Conservation (phyloP, 2,329 filamentous ascomycete species). For the Exophiala calicioides region DNA sequence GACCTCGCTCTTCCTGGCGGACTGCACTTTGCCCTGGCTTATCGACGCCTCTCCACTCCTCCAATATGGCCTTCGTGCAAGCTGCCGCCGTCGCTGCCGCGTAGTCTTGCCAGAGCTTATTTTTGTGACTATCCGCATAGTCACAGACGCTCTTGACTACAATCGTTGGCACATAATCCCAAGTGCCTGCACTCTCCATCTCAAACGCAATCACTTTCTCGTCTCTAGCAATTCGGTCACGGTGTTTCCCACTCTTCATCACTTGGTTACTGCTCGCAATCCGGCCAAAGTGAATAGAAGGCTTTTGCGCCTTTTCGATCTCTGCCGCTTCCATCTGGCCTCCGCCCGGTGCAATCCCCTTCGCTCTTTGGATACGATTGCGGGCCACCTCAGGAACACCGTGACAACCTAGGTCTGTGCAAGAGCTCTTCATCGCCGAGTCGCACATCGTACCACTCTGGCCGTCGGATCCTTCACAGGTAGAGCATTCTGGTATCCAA, state of each 20-base stretch:
- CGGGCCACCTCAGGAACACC: background rate
- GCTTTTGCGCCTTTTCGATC: constrained; percentile 23
- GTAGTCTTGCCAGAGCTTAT: constrained; percentile 43
- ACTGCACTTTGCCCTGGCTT: background rate
- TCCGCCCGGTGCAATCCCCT: background rate
- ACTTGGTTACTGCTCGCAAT: constrained; percentile 40
- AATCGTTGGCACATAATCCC: constrained; percentile 37
- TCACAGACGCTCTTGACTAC: constrained; percentile 43
- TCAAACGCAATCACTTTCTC: constrained; percentile 36
- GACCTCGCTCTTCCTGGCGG: background rate
- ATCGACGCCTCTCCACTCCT: background rate
- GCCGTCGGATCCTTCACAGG: background rate
- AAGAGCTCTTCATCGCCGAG: constrained; percentile 18
- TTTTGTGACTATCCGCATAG: constrained; percentile 42
- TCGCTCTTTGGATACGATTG: background rate
- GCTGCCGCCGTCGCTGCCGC: constrained; percentile 43
- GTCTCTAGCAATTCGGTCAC: constrained; percentile 33
- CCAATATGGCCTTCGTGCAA: constrained; percentile 30
- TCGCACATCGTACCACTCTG: constrained; percentile 28
- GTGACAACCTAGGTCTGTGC: constrained; percentile 35
- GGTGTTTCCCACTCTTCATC: constrained; percentile 38
- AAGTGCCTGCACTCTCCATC: constrained; percentile 42
- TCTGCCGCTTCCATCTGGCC: background rate
- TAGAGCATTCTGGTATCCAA: background rate
- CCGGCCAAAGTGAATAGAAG: constrained; percentile 35